Evolutionary conservation across 2,329 filamentous ascomycete genomes (phyloP), one percentile per base, ranked within the genome.

Genomic region (Aspergillus texensis): DNA sequence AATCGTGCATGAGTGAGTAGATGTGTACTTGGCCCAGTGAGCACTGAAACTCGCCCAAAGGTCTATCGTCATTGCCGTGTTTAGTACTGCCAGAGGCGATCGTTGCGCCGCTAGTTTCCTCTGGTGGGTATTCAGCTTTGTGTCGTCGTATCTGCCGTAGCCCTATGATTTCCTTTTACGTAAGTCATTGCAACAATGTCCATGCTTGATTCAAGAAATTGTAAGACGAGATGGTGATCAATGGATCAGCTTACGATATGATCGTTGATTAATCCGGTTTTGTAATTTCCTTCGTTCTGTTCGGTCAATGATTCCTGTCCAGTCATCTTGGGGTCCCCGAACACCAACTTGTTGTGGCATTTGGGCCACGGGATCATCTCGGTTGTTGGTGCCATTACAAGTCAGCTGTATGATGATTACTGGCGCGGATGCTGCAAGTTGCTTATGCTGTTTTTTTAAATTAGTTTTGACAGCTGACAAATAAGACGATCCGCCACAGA

Each of bases 211-310:
- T 16, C 12, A 10, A 10, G n/a, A 6, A 12, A 12, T 14, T 14
- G 4, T 24, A 46, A 48, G 24, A 2, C 8, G 6, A 14, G 10
- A 46, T 46, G 24, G 24, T 19, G 14, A 41, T 8, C 16, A 48
- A 26, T 8, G 21, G 34, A 5, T 36, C 8, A 16, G 12, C 67
- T 34, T 59, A 72, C 69, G 64, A 34, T 69, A 72, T n/a, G 65
- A 64, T 24, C 71, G 58, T 48, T 71, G 70, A 53, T 74, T 74
- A 36, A 70, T 55, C 19, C 72, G 66, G 54, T 74, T 74, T 62
- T 74, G 72, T 55, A 74, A 48, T 53, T 59, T 69, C 36, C 72
- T 65, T 41, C 72, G 61, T 57, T 70, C 62, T 16, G 55, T 67
- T 36, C 62, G 68, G 54, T 71, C 60, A 14, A 68, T 67, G 8